Evolutionary conservation across 2,329 filamentous ascomycete genomes (phyloP).

Genomic region (Grosmannia penicillata): DNA sequence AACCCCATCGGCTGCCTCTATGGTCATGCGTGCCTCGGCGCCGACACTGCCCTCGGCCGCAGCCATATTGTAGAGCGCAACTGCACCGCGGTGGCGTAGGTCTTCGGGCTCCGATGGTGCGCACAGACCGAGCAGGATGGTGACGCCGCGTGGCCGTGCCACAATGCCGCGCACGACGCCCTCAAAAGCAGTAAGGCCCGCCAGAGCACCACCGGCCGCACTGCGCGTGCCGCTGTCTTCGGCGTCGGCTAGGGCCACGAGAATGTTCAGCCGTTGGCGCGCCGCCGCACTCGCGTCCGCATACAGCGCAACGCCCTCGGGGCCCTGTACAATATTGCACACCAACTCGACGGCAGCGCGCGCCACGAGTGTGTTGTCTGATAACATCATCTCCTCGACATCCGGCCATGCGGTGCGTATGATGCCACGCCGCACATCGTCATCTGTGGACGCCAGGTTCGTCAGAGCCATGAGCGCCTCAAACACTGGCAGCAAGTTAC

Average conservation of each 20-base stretch:
- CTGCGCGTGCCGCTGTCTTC: slow-evolving; percentile 66
- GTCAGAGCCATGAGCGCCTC: slow-evolving; percentile 85
- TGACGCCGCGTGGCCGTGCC: slow-evolving; percentile 54
- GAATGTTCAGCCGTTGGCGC: slow-evolving; percentile 60
- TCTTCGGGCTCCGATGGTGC: slow-evolving; percentile 61
- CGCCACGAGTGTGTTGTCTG: slow-evolving; percentile 58
- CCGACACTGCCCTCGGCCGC: slow-evolving; percentile 52
- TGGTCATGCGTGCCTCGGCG: slow-evolving; percentile 38
- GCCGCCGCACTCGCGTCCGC: slow-evolving; percentile 50
- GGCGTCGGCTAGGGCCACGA: slow-evolving; percentile 77
- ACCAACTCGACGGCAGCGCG: slow-evolving; percentile 78
- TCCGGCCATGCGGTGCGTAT: slow-evolving; percentile 59
- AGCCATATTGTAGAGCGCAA: slow-evolving; percentile 60
- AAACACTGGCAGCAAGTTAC: slow-evolving; percentile 76
- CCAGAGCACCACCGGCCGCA: slow-evolving; percentile 78
- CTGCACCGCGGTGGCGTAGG: slow-evolving; percentile 57
- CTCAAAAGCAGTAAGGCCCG: slow-evolving; percentile 68
- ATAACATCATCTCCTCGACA: slow-evolving; percentile 73
- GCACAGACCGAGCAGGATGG: slow-evolving; percentile 69
- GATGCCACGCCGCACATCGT: slow-evolving; percentile 51
- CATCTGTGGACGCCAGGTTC: slow-evolving; percentile 73
- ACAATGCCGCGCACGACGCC: slow-evolving; percentile 57
- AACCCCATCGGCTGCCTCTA: slow-evolving; percentile 48
- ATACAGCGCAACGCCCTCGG: slow-evolving; percentile 53
- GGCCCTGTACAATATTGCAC: slow-evolving; percentile 71